Conservation (phyloP, 257 asterid genomes). For the Solanum ossicruentum region DNA sequence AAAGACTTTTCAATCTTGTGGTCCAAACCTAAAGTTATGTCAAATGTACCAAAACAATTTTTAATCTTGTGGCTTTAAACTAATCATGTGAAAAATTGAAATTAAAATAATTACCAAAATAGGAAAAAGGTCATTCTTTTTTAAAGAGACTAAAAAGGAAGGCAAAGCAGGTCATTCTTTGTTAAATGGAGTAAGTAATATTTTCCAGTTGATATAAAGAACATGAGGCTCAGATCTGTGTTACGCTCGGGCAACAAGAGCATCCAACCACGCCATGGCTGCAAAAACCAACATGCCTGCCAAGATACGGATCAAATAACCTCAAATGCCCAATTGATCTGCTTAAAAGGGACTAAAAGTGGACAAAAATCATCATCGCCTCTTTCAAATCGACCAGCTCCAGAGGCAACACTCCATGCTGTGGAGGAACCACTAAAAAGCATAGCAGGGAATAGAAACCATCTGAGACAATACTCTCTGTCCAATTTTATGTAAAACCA, state of each 20-base stretch:
- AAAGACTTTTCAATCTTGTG: too few species aligned
- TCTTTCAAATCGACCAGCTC: neutral
- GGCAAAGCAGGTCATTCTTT: too few species aligned
- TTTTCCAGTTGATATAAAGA: too few species aligned
- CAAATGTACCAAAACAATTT: too few species aligned
- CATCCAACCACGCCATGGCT: neutral
- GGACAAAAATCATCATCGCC: neutral
- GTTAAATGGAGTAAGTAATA: too few species aligned
- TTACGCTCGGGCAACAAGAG: neutral
- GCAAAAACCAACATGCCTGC: conserved; percentile 6
- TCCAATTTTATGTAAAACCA: too few species aligned
- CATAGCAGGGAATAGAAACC: neutral
- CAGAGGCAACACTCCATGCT: neutral
- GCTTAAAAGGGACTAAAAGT: neutral
- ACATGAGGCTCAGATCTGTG: neutral
- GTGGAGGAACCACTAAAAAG: neutral
- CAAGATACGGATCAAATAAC: conserved; percentile 10
- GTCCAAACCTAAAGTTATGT: too few species aligned
- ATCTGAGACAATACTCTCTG: neutral
- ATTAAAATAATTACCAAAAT: too few species aligned
- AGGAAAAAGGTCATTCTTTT: too few species aligned
- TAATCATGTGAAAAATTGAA: too few species aligned
- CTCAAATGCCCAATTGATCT: neutral
- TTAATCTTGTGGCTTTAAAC: too few species aligned
- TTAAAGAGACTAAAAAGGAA: too few species aligned